Conservation (phyloP, 192 early-diverging fungal genomes). For the Coemansia sp. region DNA sequence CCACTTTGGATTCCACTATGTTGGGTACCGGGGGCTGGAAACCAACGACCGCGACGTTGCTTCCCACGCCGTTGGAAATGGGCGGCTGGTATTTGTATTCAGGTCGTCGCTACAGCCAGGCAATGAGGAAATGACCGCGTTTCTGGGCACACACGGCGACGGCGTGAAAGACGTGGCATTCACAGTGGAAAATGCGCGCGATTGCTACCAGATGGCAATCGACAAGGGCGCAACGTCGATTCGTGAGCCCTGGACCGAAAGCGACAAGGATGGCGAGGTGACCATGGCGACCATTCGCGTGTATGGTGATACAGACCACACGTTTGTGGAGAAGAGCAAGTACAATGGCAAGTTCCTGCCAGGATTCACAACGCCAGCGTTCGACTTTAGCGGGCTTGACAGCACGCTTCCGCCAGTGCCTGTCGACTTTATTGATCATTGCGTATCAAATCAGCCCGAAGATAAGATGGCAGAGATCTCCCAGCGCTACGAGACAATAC, state of each 20-base stretch:
- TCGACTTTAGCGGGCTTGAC: constrained; percentile 57
- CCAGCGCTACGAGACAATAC: constrained; percentile 82
- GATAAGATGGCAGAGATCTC: constrained; percentile 81
- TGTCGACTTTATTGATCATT: constrained; percentile 83
- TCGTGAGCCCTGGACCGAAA: constrained; percentile 73
- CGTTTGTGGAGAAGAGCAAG: constrained; percentile 77
- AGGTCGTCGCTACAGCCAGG: constrained; percentile 86
- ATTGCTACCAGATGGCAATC: constrained; percentile 79
- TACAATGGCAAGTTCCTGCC: constrained; percentile 91
- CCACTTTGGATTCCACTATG: constrained; percentile 87
- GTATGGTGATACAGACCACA: constrained; percentile 97
- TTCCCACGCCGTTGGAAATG: constrained; percentile 83
- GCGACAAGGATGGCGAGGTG: constrained; percentile 84
- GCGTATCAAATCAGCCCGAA: constrained; percentile 95
- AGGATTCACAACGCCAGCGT: constrained; percentile 56
- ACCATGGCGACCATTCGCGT: constrained; percentile 87
- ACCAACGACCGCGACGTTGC: constrained; percentile 85
- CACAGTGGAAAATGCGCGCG: constrained; percentile 77
- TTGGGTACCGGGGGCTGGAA: constrained; percentile 95
- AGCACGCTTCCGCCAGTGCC: constrained; percentile 63
- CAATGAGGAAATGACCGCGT: constrained; percentile 63
- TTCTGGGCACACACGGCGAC: constrained; percentile 83
- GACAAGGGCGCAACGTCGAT: constrained; percentile 81
- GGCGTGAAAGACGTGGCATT: constrained; percentile 96
- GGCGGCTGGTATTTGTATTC: constrained; percentile 83